Evolutionary conservation across 371 early-diverging fungal species (phyloP).

Genomic region (Mortierella sp.): DNA sequence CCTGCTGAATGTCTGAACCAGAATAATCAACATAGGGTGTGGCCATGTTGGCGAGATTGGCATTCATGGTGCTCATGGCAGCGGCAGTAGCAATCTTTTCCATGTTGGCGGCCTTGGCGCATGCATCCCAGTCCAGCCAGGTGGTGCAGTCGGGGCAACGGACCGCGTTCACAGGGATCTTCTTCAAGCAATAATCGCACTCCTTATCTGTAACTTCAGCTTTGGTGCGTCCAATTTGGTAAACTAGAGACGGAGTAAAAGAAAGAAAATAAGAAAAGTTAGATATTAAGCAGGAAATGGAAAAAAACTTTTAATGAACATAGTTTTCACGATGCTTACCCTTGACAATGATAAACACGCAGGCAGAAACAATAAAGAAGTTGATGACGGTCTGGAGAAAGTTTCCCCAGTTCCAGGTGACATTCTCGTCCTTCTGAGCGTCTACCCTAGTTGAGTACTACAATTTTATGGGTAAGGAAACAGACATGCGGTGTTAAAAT

Average conservation of each 20-base stretch:
- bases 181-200: slow-evolving; percentile 38
- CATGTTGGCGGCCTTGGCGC: slow-evolving; percentile 20
- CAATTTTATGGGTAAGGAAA: not conserved
- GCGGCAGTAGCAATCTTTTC: not conserved
- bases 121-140: slow-evolving; percentile 45
- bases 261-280: not conserved
- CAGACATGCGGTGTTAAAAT: no score
- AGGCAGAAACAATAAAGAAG: slow-evolving; percentile 42
- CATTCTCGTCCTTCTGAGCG: slow-evolving; percentile 9
- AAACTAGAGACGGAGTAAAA: not conserved
- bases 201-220: slow-evolving; percentile 33
- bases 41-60: no score
- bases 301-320: not conserved
- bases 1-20: no score
- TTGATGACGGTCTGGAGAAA: slow-evolving; percentile 53
- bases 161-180: slow-evolving; percentile 24
- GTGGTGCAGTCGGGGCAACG: slow-evolving; percentile 37
- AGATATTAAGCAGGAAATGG: no score
- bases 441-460: slow-evolving; percentile 18
- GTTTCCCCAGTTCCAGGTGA: slow-evolving; percentile 56
- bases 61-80: not conserved
- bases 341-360: slow-evolving; percentile 43
- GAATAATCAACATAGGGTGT: no score
- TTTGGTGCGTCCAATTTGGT: not conserved
- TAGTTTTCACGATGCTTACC: not conserved